Conservation (phyloP, 805 yeast species). For the Cyberlindnera veronae region DNA sequence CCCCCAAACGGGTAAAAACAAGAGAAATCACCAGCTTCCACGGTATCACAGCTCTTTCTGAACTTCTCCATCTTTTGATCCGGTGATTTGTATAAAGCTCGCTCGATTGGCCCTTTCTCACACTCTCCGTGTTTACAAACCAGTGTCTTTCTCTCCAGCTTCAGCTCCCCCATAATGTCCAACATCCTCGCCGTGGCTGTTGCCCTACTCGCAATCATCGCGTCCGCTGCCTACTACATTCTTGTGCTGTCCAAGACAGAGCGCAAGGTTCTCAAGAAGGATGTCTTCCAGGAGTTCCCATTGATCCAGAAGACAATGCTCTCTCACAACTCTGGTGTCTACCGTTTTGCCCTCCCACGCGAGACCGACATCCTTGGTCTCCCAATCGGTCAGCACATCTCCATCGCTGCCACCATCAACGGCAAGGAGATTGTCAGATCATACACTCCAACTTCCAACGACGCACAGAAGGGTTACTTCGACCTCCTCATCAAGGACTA, state of each 20-base stretch:
- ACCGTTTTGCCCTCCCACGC: constrained; percentile 79
- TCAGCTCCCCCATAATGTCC: constrained; percentile 1
- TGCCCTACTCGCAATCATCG: constrained; percentile 14
- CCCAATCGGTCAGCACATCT: constrained; percentile 93
- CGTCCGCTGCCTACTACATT: constrained; percentile 9
- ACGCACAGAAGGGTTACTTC: constrained; percentile 74
- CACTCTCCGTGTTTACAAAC: background rate
- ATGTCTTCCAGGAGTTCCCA: constrained; percentile 73
- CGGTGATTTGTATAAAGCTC: background rate
- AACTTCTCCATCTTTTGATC: background rate
- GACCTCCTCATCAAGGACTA: constrained; percentile 85
- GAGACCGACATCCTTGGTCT: constrained; percentile 74
- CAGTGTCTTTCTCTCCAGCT: background rate
- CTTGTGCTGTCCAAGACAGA: constrained; percentile 6
- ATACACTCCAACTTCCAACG: constrained; percentile 86
- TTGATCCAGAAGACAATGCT: constrained; percentile 71
- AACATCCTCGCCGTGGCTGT: constrained; percentile 10
- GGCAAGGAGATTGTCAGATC: constrained; percentile 83
- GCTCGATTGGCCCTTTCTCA: background rate
- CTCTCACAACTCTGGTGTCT: constrained; percentile 77
- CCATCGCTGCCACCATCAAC: constrained; percentile 68
- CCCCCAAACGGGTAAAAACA: background rate
- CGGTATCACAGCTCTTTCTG: background rate
- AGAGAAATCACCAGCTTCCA: background rate
- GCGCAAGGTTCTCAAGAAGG: constrained; percentile 52